Base-by-base conservation (phyloP, 2,329 filamentous ascomycete genomes). In the Cladosporium sp. region DNA sequence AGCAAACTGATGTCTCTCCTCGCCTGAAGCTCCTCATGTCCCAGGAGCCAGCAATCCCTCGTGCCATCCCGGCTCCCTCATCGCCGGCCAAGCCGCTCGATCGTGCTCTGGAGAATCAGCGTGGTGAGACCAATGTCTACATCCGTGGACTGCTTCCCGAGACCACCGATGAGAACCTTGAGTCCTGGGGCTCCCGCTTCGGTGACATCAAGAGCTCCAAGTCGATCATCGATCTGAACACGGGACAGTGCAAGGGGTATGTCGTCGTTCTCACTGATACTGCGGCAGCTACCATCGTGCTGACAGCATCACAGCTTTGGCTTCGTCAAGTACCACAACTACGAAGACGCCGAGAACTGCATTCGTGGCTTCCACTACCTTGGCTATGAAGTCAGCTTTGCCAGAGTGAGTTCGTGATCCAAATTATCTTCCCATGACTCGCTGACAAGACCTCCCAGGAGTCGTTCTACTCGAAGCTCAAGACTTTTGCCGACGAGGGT, bases 361-460 rank as follows among this genome's bases (percentile, higher is more conserved):
- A 99, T 99, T 70, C 90, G 92, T 55, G 94, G 91, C 45, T 97
- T 99, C 73, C 93, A 94, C 72, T 88, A 89, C 69, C 85, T 96
- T 65, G 93, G 93, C 56, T 99, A 97, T 71, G 94, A 99, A 79
- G 93, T 96, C 68, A 96, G 93, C 71, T 97, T 97, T 78, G 94
- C 95, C 67, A 85, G 92, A 70, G 92, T 95, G 78, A 71, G 83
- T 76, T 39, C 49, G 40, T 37, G n/a, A 20, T 37, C 40, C 56
- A 49, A 3, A 17, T 55, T 15, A 39, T 47, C 34, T 55, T 39
- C 30, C 55, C 50, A 56, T 22, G 58, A n/a, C 58, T 52, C 65
- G 61, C 66, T 75, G 54, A 75, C 58, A 11, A 30, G 1, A 3
- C 9, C 37, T 37, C 9, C 4, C 60, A 95, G 89, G 94, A 97